phyloP scores from a whole-genome alignment of 768 basidiomycete genomes.

The Tulasnella sp. region DNA sequence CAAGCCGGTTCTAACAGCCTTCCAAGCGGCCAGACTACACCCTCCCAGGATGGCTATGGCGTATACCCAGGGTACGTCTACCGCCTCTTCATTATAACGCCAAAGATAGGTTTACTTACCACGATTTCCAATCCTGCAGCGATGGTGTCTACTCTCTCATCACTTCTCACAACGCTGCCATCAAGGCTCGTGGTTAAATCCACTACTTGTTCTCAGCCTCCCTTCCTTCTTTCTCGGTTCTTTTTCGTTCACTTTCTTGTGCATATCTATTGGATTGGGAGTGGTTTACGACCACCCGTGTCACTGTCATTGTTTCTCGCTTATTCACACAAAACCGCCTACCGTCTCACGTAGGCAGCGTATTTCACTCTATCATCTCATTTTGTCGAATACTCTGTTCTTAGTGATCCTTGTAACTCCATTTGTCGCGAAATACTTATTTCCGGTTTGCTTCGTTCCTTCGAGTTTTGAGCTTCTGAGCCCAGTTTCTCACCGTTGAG shows the following conservation, averaged over 20 bases:
- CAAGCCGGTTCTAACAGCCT: conserved; percentile 22
- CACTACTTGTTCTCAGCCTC: not conserved
- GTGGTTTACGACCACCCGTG: not conserved
- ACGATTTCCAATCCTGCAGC: conserved; percentile 23
- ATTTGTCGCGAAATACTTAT: not conserved
- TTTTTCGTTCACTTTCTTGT: not conserved
- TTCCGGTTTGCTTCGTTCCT: not conserved
- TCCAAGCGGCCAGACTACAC: not conserved
- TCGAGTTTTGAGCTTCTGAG: not conserved
- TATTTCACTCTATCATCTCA: not conserved
- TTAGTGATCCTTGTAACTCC: not conserved
- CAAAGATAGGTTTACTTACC: not conserved
- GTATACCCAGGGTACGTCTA: not conserved
- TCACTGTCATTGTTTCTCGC: not conserved
- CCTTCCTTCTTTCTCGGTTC: not conserved
- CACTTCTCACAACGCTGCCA: conserved; percentile 37
- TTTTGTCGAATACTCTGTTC: not conserved
- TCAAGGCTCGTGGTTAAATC: conserved; percentile 36
- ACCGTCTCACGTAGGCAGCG: not conserved
- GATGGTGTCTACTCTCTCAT: conserved; percentile 39
- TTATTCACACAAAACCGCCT: not conserved
- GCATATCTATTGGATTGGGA: not conserved
- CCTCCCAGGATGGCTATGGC: not conserved
- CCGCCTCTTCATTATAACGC: not conserved
- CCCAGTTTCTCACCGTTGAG: not conserved